These are phyloP conservation scores for Leccinum olivaceoglutinosum DNA, from an alignment of 1,284 basidiomycete genomes.

Conservation along the genomic window DNA sequence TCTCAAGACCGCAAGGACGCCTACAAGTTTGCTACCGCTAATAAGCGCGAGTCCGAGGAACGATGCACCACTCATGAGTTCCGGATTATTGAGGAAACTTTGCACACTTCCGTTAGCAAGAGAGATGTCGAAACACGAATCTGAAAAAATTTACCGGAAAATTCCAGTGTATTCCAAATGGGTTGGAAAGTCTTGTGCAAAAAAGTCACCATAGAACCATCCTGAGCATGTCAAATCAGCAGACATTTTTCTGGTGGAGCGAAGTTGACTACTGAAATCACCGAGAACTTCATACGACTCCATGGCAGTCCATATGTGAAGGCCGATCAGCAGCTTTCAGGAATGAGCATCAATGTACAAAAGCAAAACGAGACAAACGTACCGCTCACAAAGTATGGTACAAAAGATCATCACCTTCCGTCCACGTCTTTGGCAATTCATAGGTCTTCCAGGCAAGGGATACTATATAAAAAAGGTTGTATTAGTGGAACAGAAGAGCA, in stretches of 20 bases:
- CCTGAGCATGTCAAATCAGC: constrained; percentile 43
- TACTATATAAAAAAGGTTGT: constrained; percentile 43
- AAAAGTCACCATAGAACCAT: constrained; percentile 98
- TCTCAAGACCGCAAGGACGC: constrained; percentile 79
- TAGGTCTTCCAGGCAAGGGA: constrained; percentile 88
- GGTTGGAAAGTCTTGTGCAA: constrained; percentile 89
- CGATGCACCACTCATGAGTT: constrained; percentile 91
- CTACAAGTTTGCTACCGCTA: constrained; percentile 83
- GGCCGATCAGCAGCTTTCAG: constrained; percentile 70
- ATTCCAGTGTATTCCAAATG: constrained; percentile 95
- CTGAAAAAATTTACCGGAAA: constrained; percentile 56
- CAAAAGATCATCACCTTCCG: constrained; percentile 83
- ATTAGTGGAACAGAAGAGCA: neutral
- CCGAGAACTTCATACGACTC: constrained; percentile 93
- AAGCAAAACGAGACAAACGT: constrained; percentile 26
- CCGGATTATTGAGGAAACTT: constrained; percentile 78
- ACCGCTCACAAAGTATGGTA: constrained; percentile 84
- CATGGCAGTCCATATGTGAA: constrained; percentile 89
- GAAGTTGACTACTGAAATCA: constrained; percentile 62
- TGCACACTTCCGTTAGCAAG: constrained; percentile 2
- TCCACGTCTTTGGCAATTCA: constrained; percentile 77
- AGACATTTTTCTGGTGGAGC: constrained; percentile 1
- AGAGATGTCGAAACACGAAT: neutral
- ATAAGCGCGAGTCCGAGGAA: constrained; percentile 93
- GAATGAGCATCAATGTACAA: constrained; percentile 2